Base-by-base conservation (phyloP, 495 filamentous ascomycete species). In the Filosporella fistucella region DNA sequence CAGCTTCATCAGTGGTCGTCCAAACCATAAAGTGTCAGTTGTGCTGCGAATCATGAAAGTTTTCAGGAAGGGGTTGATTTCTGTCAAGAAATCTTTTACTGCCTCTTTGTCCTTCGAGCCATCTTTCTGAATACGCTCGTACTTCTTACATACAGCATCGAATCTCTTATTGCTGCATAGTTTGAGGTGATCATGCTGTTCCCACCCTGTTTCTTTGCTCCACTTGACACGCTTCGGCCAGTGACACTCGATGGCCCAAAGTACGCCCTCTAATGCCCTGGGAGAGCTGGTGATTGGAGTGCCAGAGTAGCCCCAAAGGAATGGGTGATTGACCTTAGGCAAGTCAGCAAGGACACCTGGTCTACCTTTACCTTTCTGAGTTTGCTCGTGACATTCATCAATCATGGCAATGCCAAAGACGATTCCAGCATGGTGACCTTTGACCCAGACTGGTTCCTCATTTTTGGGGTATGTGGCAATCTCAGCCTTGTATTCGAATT, bases 331-430 rank as follows among this genome's bases (percentile, higher is more conserved):
- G 1, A 16, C n/a, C 4, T 7, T 21, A 2, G 49, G 42, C 4
- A 52, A n/a, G n/a, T 46, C 34, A 17, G 7, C 10, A 18, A 52
- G 34, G 16, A 52, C 24, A 16, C 17, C 17, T n/a, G 23, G 6
- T 12, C 36, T 17, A 3, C 49, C 49, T 22, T 47, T 52, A 3
- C 18, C 29, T 25, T 26, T 33, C 3, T 29, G 20, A 8, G 18
- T 37, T 22, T 46, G 40, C 16, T 52, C 49, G 35, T 52, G 49
- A 22, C 14, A 46, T 22, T 52, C 49, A 29, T 52, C 49, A 16
- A 52, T 33, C 42, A 52, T 47, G 1, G 49, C 49, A 18, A 52
- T 39, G 12, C 49, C 49, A 36, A 52, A 46, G 17, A 52, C 49
- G 21, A 52, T 46, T 0, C 48, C 48, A 23, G 25, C n/a, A 13